These are phyloP conservation scores for Krasilnikovozyma curviuscula DNA, from an alignment of 768 basidiomycete species.

Conservation along the genomic window DNA sequence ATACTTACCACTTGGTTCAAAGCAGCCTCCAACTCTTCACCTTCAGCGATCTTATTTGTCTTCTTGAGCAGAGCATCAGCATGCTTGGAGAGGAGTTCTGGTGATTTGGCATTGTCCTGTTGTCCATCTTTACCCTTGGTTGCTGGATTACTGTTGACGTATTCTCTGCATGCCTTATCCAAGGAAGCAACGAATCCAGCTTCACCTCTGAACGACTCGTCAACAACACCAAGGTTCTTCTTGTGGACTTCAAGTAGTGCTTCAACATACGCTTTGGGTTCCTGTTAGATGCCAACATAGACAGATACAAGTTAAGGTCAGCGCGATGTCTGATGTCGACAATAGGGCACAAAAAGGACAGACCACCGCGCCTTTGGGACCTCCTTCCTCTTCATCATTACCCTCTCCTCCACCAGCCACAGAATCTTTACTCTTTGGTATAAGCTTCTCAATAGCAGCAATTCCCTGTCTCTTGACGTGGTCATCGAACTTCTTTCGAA, in stretches of 20 bases:
- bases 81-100: conserved; percentile 80
- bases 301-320: neutral
- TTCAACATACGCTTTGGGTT: conserved; percentile 88
- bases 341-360: neutral
- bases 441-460: conserved; percentile 54
- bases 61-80: conserved; percentile 75
- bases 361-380: neutral
- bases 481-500: conserved; percentile 80
- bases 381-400: conserved; percentile 1
- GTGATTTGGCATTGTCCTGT: conserved; percentile 58
- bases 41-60: conserved; percentile 88
- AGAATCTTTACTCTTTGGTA: conserved; percentile 8
- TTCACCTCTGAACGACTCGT: conserved; percentile 74
- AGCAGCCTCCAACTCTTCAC: conserved; percentile 71
- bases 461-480: conserved; percentile 84
- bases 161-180: conserved; percentile 79
- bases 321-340: neutral
- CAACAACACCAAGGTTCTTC: conserved; percentile 77
- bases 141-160: conserved; percentile 80
- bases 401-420: conserved; percentile 22
- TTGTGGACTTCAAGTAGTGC: conserved; percentile 74
- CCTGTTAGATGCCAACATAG: conserved; percentile 23
- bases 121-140: conserved; percentile 37
- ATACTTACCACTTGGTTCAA: conserved; percentile 65
- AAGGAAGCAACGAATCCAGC: conserved; percentile 81